Percentiles rank a stretch among this genome's conserved stretches.
Evolutionary conservation across 1,139 yeast species (phyloP).

Genomic region (Casaregolazyma lundiana): DNA sequence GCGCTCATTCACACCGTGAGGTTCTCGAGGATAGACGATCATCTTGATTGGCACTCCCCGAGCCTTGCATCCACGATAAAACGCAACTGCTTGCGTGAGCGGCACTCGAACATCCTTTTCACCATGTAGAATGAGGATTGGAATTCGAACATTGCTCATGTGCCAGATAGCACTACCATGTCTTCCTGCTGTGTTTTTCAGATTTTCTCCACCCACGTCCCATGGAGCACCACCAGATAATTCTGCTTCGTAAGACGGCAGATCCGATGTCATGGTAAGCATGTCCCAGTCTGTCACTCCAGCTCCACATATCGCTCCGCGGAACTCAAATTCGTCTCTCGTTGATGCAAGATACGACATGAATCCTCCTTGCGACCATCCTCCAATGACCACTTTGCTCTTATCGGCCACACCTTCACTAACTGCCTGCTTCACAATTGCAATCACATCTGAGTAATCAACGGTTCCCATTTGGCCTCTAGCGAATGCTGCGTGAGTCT

Average conservation of each 20-base stretch:
- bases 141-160: neutral
- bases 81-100: neutral
- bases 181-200: neutral
- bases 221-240: neutral
- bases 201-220: neutral
- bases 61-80: neutral
- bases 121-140: neutral
- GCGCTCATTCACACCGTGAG: neutral
- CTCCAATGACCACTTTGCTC: constrained; percentile 3
- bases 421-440: constrained; percentile 8
- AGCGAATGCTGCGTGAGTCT: neutral
- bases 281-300: neutral
- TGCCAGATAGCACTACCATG: neutral
- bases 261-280: neutral
- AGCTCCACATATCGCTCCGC: neutral
- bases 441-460: constrained; percentile 1
- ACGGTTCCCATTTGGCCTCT: neutral
- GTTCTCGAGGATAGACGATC: neutral
- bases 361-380: neutral
- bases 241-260: neutral
- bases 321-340: neutral
- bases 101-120: neutral
- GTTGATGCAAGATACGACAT: neutral
- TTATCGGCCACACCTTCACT: constrained; percentile 1
- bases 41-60: neutral